Base-by-base conservation (phyloP, 768 basidiomycete species). In the Lactarius deliciosus region DNA sequence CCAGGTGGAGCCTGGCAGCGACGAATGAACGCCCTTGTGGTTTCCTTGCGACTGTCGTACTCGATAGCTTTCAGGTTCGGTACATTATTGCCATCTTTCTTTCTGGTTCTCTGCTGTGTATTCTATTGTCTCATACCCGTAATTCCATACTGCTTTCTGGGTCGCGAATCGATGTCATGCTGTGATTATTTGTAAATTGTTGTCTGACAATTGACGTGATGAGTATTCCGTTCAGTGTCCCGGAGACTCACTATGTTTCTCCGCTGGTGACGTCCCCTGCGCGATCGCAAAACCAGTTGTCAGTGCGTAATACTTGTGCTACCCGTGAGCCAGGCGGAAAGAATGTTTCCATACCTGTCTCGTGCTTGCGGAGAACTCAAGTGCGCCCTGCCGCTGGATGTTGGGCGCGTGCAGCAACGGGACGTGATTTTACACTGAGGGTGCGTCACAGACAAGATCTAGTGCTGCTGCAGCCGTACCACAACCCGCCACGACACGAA, bases 341-440 rank as follows among this genome's bases (percentile, higher is more conserved):
- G 5, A 22, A 47, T 20, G 30, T 18, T 56, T 16, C 55, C 55
- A 34, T 18, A 57, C n/a, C 55, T n/a, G 28, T 22, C 18, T 22
- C 60, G 9, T 32, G 15, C 38, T 61, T 20, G 70, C 76, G 1
- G 89, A 89, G 72, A 85, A 86, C 18, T 28, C n/a, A n/a, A n/a
- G n/a, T n/a, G n/a, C n/a, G n/a, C n/a, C n/a, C n/a, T n/a, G n/a
- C n/a, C 74, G 40, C 83, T 80, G 8, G 80, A 75, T 41, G 80
- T 47, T n/a, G 45, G 9, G 45, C 38, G 38, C 38, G 5, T 13
- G 38, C 15, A 11, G 36, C 3, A 38, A 3, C 11, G 11, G 11
- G 11, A 38, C 11, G 38, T 77, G 68, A 85, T 85, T 15, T 2
- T 10, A 9, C 9, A 34, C 34, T 9, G 36, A 38, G 36, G 36